These are phyloP conservation scores for Sphenostylis stenocarpa DNA, from an alignment of 306 rosid genomes.

Conservation along the genomic window DNA sequence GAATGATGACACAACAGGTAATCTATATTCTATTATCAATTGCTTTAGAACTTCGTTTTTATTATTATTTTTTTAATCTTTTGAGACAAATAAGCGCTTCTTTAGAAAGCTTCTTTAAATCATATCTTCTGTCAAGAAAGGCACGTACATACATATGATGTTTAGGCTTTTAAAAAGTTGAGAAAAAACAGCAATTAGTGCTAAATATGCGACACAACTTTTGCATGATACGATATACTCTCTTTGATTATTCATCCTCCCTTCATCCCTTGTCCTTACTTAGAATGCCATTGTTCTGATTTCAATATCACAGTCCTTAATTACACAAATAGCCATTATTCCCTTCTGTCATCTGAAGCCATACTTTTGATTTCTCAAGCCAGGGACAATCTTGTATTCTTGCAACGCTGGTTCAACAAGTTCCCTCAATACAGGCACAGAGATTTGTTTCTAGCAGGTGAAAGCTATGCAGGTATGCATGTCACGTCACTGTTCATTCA, in stretches of 20 bases:
- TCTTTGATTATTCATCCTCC: background rate
- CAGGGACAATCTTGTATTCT: conserved; percentile 58
- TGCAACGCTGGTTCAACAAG: conserved; percentile 63
- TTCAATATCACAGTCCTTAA: background rate
- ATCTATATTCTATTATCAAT: conserved; percentile 28
- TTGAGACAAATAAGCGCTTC: conserved; percentile 25
- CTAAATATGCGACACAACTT: conserved; percentile 16
- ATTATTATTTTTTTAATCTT: conserved; percentile 26
- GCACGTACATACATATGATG: conserved; percentile 23
- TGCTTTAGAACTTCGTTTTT: conserved; percentile 6
- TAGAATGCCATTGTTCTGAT: background rate
- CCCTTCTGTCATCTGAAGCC: conserved; percentile 31
- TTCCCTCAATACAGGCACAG: conserved; percentile 56
- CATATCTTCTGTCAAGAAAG: conserved; percentile 26
- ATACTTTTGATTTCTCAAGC: conserved; percentile 47
- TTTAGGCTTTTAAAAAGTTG: conserved; percentile 38
- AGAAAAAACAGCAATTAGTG: conserved; percentile 29
- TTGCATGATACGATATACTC: conserved; percentile 16
- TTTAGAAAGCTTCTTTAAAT: conserved; percentile 35
- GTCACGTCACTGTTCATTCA: conserved; percentile 10
- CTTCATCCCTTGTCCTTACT: background rate
- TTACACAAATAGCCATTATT: conserved; percentile 2
- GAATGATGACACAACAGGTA: conserved; percentile 53
- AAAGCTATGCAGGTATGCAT: conserved; percentile 63
- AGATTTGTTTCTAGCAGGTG: conserved; percentile 62